Conservation (phyloP, 2,329 filamentous ascomycete genomes). For the Aureobasidium zeae region DNA sequence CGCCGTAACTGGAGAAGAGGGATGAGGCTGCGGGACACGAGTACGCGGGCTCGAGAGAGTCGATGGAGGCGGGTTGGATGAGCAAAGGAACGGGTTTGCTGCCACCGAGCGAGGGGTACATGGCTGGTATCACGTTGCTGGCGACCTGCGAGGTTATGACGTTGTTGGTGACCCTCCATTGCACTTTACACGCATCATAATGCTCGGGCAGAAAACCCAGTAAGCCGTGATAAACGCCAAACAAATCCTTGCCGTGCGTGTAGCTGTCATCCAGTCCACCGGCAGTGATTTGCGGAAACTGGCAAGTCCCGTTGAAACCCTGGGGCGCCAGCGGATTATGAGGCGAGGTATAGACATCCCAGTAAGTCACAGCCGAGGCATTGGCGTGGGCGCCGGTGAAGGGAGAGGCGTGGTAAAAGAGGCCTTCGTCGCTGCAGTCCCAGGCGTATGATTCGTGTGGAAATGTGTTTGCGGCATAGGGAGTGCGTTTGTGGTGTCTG, state of each 20-base stretch:
- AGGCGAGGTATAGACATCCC: slow-evolving; percentile 52
- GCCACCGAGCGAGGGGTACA: slow-evolving; percentile 43
- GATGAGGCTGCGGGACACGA: slow-evolving; percentile 46
- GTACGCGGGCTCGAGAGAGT: slow-evolving; percentile 68
- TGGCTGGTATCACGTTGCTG: slow-evolving; percentile 62
- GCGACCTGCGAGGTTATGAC: slow-evolving; percentile 74
- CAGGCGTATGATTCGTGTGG: slow-evolving; percentile 63
- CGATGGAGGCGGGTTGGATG: slow-evolving; percentile 48
- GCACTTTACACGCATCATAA: slow-evolving; percentile 39
- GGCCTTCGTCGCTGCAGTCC: slow-evolving; percentile 60
- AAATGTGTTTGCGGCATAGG: slow-evolving; percentile 69
- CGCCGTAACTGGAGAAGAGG: slow-evolving; percentile 38
- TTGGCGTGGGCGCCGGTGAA: slow-evolving; percentile 33
- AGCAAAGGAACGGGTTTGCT: slow-evolving; percentile 30
- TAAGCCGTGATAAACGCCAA: slow-evolving; percentile 62
- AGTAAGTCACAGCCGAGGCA: slow-evolving; percentile 50
- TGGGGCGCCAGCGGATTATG: slow-evolving; percentile 57
- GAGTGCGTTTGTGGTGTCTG: slow-evolving; percentile 75
- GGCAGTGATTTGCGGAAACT: slow-evolving; percentile 71
- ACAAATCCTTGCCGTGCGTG: slow-evolving; percentile 68
- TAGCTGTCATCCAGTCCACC: slow-evolving; percentile 64
- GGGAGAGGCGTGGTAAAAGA: slow-evolving; percentile 61
- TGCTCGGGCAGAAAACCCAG: slow-evolving; percentile 56
- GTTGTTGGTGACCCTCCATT: slow-evolving; percentile 71
- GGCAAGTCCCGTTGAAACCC: slow-evolving; percentile 65